Percentiles rank a stretch among this genome's conserved stretches.
These are phyloP conservation scores for Talinum fruticosum DNA, from an alignment of 148 eudicot species.

Conservation along the genomic window DNA sequence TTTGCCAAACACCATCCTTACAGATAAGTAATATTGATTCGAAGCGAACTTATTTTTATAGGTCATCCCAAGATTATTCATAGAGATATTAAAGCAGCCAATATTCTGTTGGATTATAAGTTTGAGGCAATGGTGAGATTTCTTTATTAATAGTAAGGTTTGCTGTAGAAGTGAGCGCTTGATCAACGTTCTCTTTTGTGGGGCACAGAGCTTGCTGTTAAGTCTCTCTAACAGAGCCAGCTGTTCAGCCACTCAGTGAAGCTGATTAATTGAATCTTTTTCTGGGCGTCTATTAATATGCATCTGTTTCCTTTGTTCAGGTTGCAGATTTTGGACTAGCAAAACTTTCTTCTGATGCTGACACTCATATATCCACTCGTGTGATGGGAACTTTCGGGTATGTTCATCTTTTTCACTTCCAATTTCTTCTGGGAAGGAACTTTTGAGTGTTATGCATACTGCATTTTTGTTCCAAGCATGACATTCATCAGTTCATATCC, in stretches of 20 bases:
- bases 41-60: slow-evolving; percentile 26
- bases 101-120: slow-evolving; percentile 77
- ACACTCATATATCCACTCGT: slow-evolving; percentile 92
- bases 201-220: neutral
- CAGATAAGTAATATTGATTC: slow-evolving; percentile 9
- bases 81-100: slow-evolving; percentile 88
- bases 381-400: slow-evolving; percentile 99
- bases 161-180: neutral
- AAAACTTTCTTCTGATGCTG: slow-evolving; percentile 70
- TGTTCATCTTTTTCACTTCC: slow-evolving; percentile 19
- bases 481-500: neutral
- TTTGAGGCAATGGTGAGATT: slow-evolving; percentile 88
- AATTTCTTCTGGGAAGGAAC: neutral
- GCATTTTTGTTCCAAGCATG: neutral
- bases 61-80: slow-evolving; percentile 99
- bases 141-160: slow-evolving; percentile 4
- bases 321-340: slow-evolving; percentile 99
- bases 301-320: slow-evolving; percentile 37
- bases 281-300: slow-evolving; percentile 1
- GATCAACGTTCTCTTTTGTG: slow-evolving; percentile 3
- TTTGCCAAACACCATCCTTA: slow-evolving; percentile 1
- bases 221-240: neutral
- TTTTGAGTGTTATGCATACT: neutral
- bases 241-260: neutral
- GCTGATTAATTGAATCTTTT: neutral